These are phyloP conservation scores for Cyathus pygmaeus DNA, from an alignment of 1,284 basidiomycete genomes.

Conservation along the genomic window DNA sequence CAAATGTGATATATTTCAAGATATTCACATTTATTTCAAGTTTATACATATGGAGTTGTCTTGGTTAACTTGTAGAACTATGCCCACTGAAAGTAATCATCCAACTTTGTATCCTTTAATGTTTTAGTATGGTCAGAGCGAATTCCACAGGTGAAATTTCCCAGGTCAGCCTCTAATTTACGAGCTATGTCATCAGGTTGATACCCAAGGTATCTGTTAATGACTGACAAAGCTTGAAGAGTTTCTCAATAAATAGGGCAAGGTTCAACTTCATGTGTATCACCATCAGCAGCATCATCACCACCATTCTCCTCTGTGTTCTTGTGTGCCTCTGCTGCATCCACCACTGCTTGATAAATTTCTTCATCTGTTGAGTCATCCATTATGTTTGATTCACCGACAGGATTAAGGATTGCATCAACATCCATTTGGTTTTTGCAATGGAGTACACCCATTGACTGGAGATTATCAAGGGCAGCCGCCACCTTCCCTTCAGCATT, in stretches of 20 bases:
- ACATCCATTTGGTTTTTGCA: slow-evolving; percentile 16
- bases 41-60: too few species aligned
- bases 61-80: too few species aligned
- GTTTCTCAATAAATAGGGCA: slow-evolving; percentile 13
- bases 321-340: slow-evolving; percentile 21
- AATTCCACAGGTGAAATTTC: too few species aligned
- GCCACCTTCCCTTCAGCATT: slow-evolving; percentile 20
- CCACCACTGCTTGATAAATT: slow-evolving; percentile 33
- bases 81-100: too few species aligned
- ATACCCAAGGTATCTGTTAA: too few species aligned
- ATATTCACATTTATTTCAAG: too few species aligned
- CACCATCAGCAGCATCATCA: slow-evolving; percentile 19
- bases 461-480: slow-evolving; percentile 15
- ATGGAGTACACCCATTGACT: slow-evolving; percentile 16
- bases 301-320: slow-evolving; percentile 19
- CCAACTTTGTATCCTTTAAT: too few species aligned
- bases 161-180: too few species aligned
- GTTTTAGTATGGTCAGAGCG: too few species aligned
- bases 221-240: too few species aligned
- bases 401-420: slow-evolving; percentile 18
- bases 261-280: slow-evolving; percentile 7
- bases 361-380: slow-evolving; percentile 27
- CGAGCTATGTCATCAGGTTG: too few species aligned
- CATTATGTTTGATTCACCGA: slow-evolving; percentile 12
- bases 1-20: too few species aligned